Evolutionary conservation across 1,139 yeast genomes (phyloP).

Genomic region (Meyerozyma athensensis): DNA sequence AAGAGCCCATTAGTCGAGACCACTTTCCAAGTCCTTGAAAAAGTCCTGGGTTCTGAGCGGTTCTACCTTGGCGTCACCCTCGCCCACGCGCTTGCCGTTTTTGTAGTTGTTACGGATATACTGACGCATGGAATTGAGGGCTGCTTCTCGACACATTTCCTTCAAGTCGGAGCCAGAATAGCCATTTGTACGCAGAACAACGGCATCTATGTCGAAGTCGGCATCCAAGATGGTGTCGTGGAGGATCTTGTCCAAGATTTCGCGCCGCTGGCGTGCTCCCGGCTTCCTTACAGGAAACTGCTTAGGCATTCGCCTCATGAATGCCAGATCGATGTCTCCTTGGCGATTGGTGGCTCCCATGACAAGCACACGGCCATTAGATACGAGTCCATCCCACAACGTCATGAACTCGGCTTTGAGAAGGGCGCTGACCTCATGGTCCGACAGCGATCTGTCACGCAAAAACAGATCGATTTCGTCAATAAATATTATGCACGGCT

Average conservation of each 20-base stretch:
- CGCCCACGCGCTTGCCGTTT: slow-evolving; percentile 36
- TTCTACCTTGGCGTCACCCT: slow-evolving; percentile 32
- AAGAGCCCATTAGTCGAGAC: not conserved
- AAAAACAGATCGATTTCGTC: slow-evolving; percentile 95
- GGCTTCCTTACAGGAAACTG: slow-evolving; percentile 81
- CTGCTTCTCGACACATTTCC: slow-evolving; percentile 91
- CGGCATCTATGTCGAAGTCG: slow-evolving; percentile 55
- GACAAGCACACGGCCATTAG: slow-evolving; percentile 76
- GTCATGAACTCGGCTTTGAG: slow-evolving; percentile 97
- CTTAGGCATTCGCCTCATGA: slow-evolving; percentile 89
- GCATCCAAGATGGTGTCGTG: slow-evolving; percentile 57
- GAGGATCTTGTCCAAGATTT: slow-evolving; percentile 64
- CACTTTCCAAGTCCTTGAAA: slow-evolving; percentile 27
- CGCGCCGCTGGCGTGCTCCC: slow-evolving; percentile 57
- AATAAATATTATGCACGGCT: slow-evolving; percentile 92
- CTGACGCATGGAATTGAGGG: slow-evolving; percentile 83
- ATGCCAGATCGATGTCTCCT: slow-evolving; percentile 87
- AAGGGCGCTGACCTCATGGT: slow-evolving; percentile 95
- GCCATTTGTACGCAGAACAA: slow-evolving; percentile 67
- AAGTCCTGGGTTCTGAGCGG: slow-evolving; percentile 47
- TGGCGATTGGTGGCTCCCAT: slow-evolving; percentile 96
- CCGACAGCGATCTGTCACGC: slow-evolving; percentile 77
- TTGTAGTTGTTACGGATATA: slow-evolving; percentile 53
- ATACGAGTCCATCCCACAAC: slow-evolving; percentile 88
- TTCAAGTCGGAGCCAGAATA: slow-evolving; percentile 88